phyloP scores from a whole-genome alignment of 2,329 filamentous ascomycete genomes.

The Madurella fahalii region DNA sequence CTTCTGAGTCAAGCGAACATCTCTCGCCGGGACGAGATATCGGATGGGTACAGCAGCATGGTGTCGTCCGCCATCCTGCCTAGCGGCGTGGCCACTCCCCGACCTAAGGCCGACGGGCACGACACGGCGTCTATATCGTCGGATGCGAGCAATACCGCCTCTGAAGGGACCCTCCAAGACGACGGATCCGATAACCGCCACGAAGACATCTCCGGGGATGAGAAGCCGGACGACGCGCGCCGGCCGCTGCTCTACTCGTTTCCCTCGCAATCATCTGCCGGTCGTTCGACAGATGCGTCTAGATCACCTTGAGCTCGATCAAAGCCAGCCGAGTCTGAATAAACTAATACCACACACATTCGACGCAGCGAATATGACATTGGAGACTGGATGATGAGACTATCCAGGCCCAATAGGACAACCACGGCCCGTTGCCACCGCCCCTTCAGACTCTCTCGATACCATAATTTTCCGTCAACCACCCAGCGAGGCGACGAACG shows the following conservation, averaged over 20 bases:
- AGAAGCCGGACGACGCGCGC: constrained; percentile 3
- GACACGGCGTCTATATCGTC: constrained; percentile 20
- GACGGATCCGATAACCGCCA: constrained; percentile 15
- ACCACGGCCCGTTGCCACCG: not conserved
- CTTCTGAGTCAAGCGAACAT: constrained; percentile 50
- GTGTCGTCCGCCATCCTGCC: constrained; percentile 42
- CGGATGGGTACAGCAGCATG: constrained; percentile 45
- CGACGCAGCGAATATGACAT: not conserved
- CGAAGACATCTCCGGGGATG: constrained; percentile 6
- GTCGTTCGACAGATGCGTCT: constrained; percentile 15
- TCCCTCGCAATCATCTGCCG: constrained; percentile 16
- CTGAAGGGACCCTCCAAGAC: constrained; percentile 24
- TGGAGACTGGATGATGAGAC: not conserved
- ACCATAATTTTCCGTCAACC: constrained; percentile 2
- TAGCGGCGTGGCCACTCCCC: constrained; percentile 26
- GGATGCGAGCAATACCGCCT: constrained; percentile 11
- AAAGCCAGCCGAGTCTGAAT: not conserved
- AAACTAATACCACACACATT: not conserved
- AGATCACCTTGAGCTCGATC: constrained; percentile 1
- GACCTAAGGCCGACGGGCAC: constrained; percentile 28
- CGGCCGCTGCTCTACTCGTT: constrained; percentile 19
- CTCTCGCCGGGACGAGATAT: constrained; percentile 39
- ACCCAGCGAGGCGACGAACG: constrained; percentile 6
- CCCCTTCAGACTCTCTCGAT: too few species aligned
- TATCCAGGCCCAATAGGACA: not conserved